phyloP scores from a whole-genome alignment of 139 green algal species.

The Chlamydomonas schloesseri region DNA sequence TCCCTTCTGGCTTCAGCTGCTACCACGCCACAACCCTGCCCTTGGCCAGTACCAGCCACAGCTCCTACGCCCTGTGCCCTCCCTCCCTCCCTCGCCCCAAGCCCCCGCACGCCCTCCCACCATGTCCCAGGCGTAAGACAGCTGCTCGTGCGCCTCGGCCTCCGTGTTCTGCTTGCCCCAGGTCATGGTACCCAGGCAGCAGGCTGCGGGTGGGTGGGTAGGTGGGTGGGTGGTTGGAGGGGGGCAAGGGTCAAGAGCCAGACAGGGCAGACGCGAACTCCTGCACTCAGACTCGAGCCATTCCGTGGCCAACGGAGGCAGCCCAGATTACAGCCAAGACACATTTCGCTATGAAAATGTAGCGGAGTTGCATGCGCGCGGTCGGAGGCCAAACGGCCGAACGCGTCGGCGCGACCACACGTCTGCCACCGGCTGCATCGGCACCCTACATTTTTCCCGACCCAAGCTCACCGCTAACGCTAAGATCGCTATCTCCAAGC shows the following conservation, averaged over 20 bases:
- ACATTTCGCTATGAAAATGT: background rate
- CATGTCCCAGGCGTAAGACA: conserved; percentile 56
- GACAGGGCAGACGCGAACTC: too few species aligned
- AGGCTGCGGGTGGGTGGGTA: background rate
- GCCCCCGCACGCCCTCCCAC: background rate
- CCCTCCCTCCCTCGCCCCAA: background rate
- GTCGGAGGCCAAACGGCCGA: background rate
- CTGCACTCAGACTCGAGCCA: background rate
- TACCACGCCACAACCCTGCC: too few species aligned
- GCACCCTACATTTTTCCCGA: background rate
- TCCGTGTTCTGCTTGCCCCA: conserved; percentile 81
- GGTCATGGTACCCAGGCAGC: conserved; percentile 90
- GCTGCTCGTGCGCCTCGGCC: conserved; percentile 72
- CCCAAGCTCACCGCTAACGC: background rate
- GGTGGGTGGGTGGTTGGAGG: background rate
- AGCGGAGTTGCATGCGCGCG: too few species aligned
- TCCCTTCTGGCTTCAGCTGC: too few species aligned
- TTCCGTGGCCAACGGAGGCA: background rate
- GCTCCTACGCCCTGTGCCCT: too few species aligned
- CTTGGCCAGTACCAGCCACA: too few species aligned
- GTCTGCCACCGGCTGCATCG: background rate
- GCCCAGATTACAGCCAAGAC: too few species aligned
- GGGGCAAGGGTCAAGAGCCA: background rate
- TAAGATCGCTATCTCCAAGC: background rate
- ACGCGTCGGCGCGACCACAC: background rate